These are phyloP conservation scores for Aspergillus brunneoviolaceus DNA, from an alignment of 2,329 filamentous ascomycete genomes.

Conservation along the genomic window DNA sequence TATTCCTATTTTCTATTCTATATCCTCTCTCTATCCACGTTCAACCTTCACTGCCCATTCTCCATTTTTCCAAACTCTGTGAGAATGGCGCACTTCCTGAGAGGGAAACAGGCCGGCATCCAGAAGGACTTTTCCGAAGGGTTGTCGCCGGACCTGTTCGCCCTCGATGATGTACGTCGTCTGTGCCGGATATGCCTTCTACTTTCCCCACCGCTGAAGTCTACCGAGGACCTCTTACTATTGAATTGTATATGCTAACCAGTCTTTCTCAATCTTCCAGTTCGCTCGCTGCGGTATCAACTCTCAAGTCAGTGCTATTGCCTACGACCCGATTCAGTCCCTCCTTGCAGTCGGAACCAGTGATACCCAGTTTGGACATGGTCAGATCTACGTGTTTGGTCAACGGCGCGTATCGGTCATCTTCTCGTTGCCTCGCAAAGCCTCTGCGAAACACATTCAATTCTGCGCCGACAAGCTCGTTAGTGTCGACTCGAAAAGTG, in stretches of 20 bases:
- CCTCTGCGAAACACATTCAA: conserved; percentile 73
- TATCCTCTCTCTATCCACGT: conserved; percentile 21
- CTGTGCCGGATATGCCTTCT: not conserved
- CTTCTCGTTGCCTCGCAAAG: conserved; percentile 67
- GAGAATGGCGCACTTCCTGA: conserved; percentile 79
- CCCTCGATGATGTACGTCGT: conserved; percentile 70
- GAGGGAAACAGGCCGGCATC: conserved; percentile 91
- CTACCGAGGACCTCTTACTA: conserved; percentile 4
- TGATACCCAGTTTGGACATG: conserved; percentile 79
- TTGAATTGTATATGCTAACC: not conserved
- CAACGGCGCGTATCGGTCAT: conserved; percentile 75
- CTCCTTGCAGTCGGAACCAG: conserved; percentile 88
- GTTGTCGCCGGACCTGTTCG: conserved; percentile 74
- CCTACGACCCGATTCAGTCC: conserved; percentile 92
- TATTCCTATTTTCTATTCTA: conserved; percentile 1
- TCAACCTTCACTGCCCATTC: conserved; percentile 11
- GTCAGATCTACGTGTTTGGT: conserved; percentile 87
- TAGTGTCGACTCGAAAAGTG: conserved; percentile 80
- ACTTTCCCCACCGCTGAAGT: conserved; percentile 26
- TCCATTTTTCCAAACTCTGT: conserved; percentile 8
- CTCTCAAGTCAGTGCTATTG: conserved; percentile 71
- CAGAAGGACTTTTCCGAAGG: conserved; percentile 85
- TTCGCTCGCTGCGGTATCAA: conserved; percentile 78
- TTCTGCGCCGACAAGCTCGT: conserved; percentile 86
- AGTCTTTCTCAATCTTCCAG: conserved; percentile 30